Evolutionary conservation across 768 basidiomycete genomes (phyloP).

Genomic region (Sarcodon sp.): DNA sequence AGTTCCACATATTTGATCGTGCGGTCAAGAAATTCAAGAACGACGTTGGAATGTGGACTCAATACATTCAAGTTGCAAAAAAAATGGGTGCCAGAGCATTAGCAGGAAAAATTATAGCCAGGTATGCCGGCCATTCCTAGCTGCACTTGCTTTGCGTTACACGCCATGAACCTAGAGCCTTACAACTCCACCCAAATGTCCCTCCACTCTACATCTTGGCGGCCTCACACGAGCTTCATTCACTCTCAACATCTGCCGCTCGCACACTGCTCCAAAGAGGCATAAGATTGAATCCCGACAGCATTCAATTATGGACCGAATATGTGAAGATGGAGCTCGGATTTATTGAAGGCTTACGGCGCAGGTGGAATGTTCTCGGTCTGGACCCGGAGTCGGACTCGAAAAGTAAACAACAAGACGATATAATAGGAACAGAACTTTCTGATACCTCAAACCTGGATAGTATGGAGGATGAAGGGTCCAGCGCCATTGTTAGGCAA

Average conservation of each 20-base stretch:
- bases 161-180: slow-evolving; percentile 37
- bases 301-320: slow-evolving; percentile 73
- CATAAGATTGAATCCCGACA: slow-evolving; percentile 62
- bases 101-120: slow-evolving; percentile 71
- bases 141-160: neutral
- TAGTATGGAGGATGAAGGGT: slow-evolving; percentile 19
- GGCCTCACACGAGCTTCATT: slow-evolving; percentile 70
- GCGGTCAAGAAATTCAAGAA: slow-evolving; percentile 81
- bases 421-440: slow-evolving; percentile 13
- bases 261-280: slow-evolving; percentile 80
- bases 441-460: slow-evolving; percentile 7
- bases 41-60: slow-evolving; percentile 79
- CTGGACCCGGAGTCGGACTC: slow-evolving; percentile 21
- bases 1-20: slow-evolving; percentile 85
- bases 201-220: slow-evolving; percentile 74
- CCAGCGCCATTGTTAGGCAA: slow-evolving; percentile 35
- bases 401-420: slow-evolving; percentile 10
- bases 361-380: slow-evolving; percentile 74
- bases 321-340: slow-evolving; percentile 86
- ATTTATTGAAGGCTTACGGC: slow-evolving; percentile 67
- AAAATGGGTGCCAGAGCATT: slow-evolving; percentile 67
- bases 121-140: slow-evolving; percentile 29
- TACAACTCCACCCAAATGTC: slow-evolving; percentile 76
- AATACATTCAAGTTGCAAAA: slow-evolving; percentile 80
- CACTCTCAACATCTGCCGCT: slow-evolving; percentile 64